A percentile compares a stretch with the other conserved stretches of the same genome.
phyloP scores from a whole-genome alignment of 2,329 filamentous ascomycete species.

The Coniella vitis region DNA sequence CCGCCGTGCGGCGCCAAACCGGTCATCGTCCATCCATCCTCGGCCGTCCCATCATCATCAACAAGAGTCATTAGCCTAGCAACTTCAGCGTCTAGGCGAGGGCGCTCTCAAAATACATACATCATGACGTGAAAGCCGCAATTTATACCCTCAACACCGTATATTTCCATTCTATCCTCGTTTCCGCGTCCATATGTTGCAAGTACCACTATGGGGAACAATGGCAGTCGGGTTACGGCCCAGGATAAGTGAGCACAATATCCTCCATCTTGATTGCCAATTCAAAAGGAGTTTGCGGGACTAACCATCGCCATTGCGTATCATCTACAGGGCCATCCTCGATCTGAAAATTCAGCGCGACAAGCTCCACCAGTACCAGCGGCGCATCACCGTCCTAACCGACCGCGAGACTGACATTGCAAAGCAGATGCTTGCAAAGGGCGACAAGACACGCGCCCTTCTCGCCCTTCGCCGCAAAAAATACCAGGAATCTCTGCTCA shows the following conservation, averaged over 20 bases:
- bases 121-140: conserved; percentile 11
- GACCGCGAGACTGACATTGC: conserved; percentile 83
- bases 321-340: conserved; percentile 80
- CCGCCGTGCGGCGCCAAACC: not conserved
- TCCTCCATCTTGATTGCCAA: no score
- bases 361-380: conserved; percentile 93
- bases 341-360: conserved; percentile 97
- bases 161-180: not conserved
- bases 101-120: not conserved
- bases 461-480: conserved; percentile 91
- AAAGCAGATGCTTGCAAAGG: conserved; percentile 69
- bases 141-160: not conserved
- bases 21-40: not conserved
- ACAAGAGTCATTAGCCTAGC: not conserved
- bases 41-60: not conserved
- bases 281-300: no score
- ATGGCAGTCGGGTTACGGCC: conserved; percentile 50
- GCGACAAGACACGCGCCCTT: conserved; percentile 75
- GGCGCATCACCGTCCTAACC: conserved; percentile 79
- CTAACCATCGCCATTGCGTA: no score
- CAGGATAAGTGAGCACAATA: conserved; percentile 73
- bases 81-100: no score
- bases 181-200: conserved; percentile 8
- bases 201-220: conserved; percentile 42
- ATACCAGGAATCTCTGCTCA: conserved; percentile 85